These are phyloP conservation scores for Penicillium sp. DNA, from an alignment of 2,329 filamentous ascomycete species.

Conservation along the genomic window DNA sequence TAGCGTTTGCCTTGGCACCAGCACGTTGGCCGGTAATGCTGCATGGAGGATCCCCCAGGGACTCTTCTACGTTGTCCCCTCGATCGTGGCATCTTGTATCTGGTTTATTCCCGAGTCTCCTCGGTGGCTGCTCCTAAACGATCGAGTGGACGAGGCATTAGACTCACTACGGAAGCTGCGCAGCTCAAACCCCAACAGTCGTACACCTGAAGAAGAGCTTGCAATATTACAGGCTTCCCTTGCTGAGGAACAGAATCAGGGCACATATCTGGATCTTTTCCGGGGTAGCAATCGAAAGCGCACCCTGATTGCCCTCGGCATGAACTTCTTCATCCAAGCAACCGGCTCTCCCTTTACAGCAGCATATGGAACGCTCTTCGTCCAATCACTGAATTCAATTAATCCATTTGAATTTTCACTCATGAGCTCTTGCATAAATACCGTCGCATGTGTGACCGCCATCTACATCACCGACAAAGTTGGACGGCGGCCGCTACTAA, in stretches of 20 bases:
- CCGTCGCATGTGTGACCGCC: background rate
- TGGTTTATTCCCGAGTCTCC: conserved; percentile 27
- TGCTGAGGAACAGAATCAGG: conserved; percentile 14
- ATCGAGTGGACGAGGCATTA: conserved; percentile 28
- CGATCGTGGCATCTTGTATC: conserved; percentile 22
- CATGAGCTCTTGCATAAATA: conserved; percentile 2
- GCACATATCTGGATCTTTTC: conserved; percentile 19
- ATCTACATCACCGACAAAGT: background rate
- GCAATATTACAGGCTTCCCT: background rate
- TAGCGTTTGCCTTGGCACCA: conserved; percentile 26
- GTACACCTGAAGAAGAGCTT: background rate
- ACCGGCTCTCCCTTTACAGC: conserved; percentile 18
- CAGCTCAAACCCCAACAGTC: background rate
- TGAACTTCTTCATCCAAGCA: conserved; percentile 24
- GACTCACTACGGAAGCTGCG: conserved; percentile 14
- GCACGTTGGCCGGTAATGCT: conserved; percentile 22
- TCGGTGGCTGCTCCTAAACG: conserved; percentile 28
- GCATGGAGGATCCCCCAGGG: conserved; percentile 35
- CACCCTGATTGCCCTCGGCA: conserved; percentile 17
- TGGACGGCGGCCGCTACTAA: background rate
- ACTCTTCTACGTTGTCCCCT: conserved; percentile 33
- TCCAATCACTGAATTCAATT: conserved; percentile 19
- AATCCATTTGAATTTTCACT: conserved; percentile 19
- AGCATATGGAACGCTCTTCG: conserved; percentile 21
- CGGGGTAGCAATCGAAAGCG: conserved; percentile 19